Conservation (phyloP, 331 rosid species). For the Telfairia occidentalis region DNA sequence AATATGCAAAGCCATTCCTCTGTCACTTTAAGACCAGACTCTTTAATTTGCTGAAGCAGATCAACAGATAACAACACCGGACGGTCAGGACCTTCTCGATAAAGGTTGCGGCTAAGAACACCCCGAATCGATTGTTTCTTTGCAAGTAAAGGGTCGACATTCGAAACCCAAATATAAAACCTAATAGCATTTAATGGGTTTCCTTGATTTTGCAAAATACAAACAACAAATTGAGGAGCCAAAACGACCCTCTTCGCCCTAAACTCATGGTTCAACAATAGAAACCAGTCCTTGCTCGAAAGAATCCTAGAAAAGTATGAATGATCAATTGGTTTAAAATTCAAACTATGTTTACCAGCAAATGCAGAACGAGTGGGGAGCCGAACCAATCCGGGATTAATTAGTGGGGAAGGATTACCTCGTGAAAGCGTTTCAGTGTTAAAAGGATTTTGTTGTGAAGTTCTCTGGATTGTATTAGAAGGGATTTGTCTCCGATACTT, state of each 20-base stretch:
- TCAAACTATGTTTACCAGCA: neutral
- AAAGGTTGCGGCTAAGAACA: conserved; percentile 29
- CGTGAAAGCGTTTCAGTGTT: conserved; percentile 11
- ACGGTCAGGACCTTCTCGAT: conserved; percentile 51
- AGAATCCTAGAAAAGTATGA: conserved; percentile 38
- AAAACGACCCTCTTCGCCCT: conserved; percentile 26
- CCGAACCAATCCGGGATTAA: conserved; percentile 2
- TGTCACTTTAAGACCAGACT: conserved; percentile 38
- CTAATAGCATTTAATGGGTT: conserved; percentile 43
- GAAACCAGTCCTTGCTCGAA: conserved; percentile 54
- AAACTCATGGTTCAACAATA: conserved; percentile 47
- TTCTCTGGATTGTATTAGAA: neutral
- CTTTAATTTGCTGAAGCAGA: conserved; percentile 39
- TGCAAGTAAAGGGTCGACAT: conserved; percentile 28
- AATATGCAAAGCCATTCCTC: conserved; percentile 52
- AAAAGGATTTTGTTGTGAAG: neutral
- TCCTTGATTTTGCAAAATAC: conserved; percentile 48
- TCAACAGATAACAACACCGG: conserved; percentile 53
- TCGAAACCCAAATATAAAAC: conserved; percentile 62
- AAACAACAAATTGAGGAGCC: conserved; percentile 34
- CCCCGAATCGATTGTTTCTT: conserved; percentile 32
- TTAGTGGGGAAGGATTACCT: conserved; percentile 23
- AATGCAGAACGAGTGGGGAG: conserved; percentile 7
- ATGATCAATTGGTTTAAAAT: conserved; percentile 27
- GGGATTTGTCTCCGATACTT: conserved; percentile 13